Base-by-base conservation (phyloP, 1,284 basidiomycete species). In the Ganoderma multipileum region DNA sequence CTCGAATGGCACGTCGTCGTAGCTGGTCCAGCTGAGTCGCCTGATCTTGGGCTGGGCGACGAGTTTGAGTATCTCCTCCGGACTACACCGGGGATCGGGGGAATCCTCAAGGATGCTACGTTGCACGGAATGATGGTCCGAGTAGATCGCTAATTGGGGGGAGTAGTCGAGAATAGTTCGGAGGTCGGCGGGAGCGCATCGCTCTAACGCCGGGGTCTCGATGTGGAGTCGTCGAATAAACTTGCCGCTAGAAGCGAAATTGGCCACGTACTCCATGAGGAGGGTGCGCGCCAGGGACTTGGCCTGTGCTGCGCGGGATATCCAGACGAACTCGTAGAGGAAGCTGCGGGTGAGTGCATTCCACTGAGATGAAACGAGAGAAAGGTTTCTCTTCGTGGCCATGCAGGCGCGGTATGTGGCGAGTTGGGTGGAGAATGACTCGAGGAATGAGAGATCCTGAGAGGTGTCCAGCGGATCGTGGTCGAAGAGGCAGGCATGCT, bases 281-380 rank as follows among this genome's bases (percentile, higher is more conserved):
- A 91, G 78, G 26, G 85, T 85, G 71, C 80, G 82, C 6, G 89
- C 89, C 2, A 92, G 79, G 0, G 81, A 76, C 74, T 86, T 86
- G 1, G 89, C 91, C 70, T 92, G 88, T 44, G 81, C 79, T 5
- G 85, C 85, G 50, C 83, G 81, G 63, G 82, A 82, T 72, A 93
- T 87, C 91, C 91, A 91, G 54, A 92, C 83, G 75, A 87, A 89
- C 74, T 91, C 89, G 78, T 85, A 92, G 16, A 92, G 76, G 57
- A 86, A 83, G 58, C 84, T 83, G 69, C 87, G 85, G 14, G 83
- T 81, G 67, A 87, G 81, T 52, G 77, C 80, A 75, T 87, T 82
- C 88, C 88, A 92, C 8, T 80, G 76, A 61, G 84, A 83, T 73
- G 79, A 88, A 8, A 92, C 90, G 52, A 86, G 80, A 6, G 86